phyloP scores from a whole-genome alignment of 2,329 filamentous ascomycete species.

The Aspergillus sp. region DNA sequence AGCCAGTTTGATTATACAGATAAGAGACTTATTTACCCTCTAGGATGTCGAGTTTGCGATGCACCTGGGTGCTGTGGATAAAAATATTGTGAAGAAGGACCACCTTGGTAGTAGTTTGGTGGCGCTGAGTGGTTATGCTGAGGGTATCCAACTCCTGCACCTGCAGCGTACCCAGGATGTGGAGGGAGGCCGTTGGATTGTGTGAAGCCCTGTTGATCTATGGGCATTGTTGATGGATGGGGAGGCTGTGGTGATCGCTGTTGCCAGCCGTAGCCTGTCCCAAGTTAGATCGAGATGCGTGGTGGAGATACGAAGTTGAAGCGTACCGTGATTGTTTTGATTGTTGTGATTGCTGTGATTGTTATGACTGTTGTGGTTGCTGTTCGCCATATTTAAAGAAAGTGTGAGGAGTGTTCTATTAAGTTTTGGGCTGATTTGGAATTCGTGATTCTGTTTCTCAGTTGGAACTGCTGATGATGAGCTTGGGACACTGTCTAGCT shows the following conservation, averaged over 20 bases:
- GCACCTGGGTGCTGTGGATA: slow-evolving; percentile 12
- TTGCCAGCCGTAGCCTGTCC: slow-evolving; percentile 32
- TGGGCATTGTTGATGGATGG: slow-evolving; percentile 27
- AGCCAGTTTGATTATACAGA: not conserved
- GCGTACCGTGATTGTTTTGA: slow-evolving; percentile 32
- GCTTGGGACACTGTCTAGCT: not conserved
- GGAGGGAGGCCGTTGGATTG: slow-evolving; percentile 26
- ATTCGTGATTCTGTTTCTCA: not conserved
- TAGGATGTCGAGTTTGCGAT: slow-evolving; percentile 18
- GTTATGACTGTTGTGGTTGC: slow-evolving; percentile 20
- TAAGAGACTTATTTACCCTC: slow-evolving; percentile 19
- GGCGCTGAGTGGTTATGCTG: slow-evolving; percentile 22
- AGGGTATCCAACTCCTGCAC: slow-evolving; percentile 26
- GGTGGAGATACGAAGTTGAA: not conserved
- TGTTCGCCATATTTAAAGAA: slow-evolving; percentile 31
- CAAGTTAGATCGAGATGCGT: slow-evolving; percentile 15
- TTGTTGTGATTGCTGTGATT: too few species aligned
- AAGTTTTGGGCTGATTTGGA: not conserved
- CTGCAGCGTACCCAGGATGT: slow-evolving; percentile 23
- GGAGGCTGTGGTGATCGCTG: slow-evolving; percentile 29
- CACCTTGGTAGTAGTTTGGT: slow-evolving; percentile 23
- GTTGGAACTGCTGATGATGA: not conserved
- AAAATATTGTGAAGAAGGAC: slow-evolving; percentile 21
- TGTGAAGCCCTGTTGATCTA: slow-evolving; percentile 27
- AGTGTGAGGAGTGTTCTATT: slow-evolving; percentile 18